Conservation (phyloP, 768 basidiomycete genomes). For the Dacryopinax spathularia region DNA sequence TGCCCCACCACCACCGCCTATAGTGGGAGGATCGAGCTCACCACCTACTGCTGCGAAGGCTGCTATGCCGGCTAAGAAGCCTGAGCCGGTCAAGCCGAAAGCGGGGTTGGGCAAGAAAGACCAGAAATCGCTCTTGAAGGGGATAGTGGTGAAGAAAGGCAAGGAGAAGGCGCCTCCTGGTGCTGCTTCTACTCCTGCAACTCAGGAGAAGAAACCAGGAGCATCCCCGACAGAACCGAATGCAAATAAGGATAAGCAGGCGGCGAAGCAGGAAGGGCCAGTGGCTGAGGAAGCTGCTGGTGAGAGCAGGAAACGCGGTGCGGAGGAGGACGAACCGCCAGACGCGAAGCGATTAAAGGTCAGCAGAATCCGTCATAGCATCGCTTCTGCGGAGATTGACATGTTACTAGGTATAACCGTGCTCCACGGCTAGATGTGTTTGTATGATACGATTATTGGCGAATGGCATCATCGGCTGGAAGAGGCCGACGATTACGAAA, state of each 20-base stretch:
- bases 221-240: too few relatives aligned
- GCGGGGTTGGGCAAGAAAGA: neutral
- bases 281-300: neutral
- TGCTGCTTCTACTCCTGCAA: neutral
- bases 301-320: neutral
- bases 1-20: constrained; percentile 21
- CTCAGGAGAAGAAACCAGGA: neutral
- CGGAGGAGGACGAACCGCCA: neutral
- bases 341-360: neutral
- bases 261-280: neutral
- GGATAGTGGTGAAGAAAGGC: constrained; percentile 43
- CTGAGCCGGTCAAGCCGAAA: neutral
- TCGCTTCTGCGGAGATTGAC: too few relatives aligned
- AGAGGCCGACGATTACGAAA: too few relatives aligned
- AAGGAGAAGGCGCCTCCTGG: constrained; percentile 35
- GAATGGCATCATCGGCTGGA: too few relatives aligned
- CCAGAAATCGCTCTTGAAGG: neutral
- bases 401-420: too few relatives aligned
- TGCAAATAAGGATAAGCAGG: neutral
- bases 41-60: constrained; percentile 16
- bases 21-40: constrained; percentile 25
- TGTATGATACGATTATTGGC: too few relatives aligned
- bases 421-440: too few relatives aligned
- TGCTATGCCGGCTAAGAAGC: constrained; percentile 22
- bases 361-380: too few relatives aligned